Evolutionary conservation across 1,139 yeast species (phyloP).

Genomic region (Citeromyces hawaiiensis): DNA sequence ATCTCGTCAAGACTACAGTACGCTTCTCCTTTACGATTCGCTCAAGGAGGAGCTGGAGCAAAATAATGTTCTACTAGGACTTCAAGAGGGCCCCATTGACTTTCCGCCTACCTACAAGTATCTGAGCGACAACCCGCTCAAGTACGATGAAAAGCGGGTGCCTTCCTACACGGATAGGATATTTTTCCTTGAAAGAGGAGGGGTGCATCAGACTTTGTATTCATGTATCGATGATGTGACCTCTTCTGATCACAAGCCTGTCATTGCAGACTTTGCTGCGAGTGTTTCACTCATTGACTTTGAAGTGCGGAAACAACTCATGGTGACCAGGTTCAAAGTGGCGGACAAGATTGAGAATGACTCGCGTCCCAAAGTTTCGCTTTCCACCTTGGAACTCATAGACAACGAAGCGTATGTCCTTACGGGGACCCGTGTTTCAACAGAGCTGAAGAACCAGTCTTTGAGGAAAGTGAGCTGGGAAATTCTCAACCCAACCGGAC

Average conservation of each 20-base stretch:
- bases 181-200: constrained; percentile 36
- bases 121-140: neutral
- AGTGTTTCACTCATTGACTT: constrained; percentile 20
- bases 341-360: constrained; percentile 28
- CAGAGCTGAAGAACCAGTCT: constrained; percentile 12
- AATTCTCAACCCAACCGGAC: constrained; percentile 9
- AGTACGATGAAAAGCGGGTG: constrained; percentile 74
- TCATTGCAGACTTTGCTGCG: constrained; percentile 59
- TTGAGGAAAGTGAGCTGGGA: constrained; percentile 16
- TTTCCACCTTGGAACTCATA: constrained; percentile 6
- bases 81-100: constrained; percentile 63
- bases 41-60: constrained; percentile 67
- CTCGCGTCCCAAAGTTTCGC: constrained; percentile 22
- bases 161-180: constrained; percentile 98
- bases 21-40: constrained; percentile 66
- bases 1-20: constrained; percentile 25
- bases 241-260: constrained; percentile 88
- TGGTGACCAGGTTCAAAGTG: constrained; percentile 21
- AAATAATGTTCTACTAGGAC: constrained; percentile 71
- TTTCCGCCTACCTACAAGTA: constrained; percentile 83
- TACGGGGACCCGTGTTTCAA: constrained; percentile 1
- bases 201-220: constrained; percentile 41
- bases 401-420: constrained; percentile 1
- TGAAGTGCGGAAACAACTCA: constrained; percentile 18
- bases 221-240: constrained; percentile 38